A percentile compares a stretch with the other conserved stretches of the same genome.
Conservation (phyloP, 768 basidiomycete species). For the Russula dissimulans region DNA sequence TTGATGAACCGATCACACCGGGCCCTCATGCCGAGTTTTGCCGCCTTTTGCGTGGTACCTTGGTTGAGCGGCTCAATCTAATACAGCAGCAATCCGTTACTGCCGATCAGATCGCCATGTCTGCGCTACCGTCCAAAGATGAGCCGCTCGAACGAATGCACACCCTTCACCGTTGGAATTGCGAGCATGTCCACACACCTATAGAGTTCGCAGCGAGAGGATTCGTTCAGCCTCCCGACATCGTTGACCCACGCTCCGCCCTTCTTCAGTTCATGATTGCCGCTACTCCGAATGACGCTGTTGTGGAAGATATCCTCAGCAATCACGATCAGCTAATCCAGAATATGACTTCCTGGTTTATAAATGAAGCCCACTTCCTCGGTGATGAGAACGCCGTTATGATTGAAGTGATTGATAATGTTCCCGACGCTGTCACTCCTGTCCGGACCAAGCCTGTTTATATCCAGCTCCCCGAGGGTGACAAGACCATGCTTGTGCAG, state of each 20-base stretch:
- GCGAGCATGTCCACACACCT: constrained; percentile 39
- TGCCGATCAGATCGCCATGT: constrained; percentile 28
- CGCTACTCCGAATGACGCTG: constrained; percentile 46
- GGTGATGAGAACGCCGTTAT: constrained; percentile 33
- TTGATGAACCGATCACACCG: constrained; percentile 19
- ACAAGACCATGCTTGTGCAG: constrained; percentile 51
- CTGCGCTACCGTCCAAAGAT: constrained; percentile 24
- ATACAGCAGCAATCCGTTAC: constrained; percentile 23
- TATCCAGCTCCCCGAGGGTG: constrained; percentile 68
- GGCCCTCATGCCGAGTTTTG: constrained; percentile 48
- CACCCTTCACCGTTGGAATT: constrained; percentile 49
- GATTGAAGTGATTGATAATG: constrained; percentile 43
- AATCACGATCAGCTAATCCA: constrained; percentile 43
- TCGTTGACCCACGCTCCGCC: constrained; percentile 40
- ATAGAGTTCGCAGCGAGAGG: constrained; percentile 27
- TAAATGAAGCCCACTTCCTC: constrained; percentile 34
- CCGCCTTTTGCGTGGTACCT: constrained; percentile 32
- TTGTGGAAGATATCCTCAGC: constrained; percentile 40
- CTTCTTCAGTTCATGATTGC: constrained; percentile 74
- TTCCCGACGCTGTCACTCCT: constrained; percentile 70
- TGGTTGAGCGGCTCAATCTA: constrained; percentile 26
- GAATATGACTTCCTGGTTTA: constrained; percentile 36
- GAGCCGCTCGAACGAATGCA: constrained; percentile 29
- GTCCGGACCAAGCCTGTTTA: constrained; percentile 77
- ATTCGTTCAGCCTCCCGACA: background rate